These are phyloP conservation scores for Cyclotella atomus DNA, from an alignment of 108 stramenopile genomes.

Conservation along the genomic window DNA sequence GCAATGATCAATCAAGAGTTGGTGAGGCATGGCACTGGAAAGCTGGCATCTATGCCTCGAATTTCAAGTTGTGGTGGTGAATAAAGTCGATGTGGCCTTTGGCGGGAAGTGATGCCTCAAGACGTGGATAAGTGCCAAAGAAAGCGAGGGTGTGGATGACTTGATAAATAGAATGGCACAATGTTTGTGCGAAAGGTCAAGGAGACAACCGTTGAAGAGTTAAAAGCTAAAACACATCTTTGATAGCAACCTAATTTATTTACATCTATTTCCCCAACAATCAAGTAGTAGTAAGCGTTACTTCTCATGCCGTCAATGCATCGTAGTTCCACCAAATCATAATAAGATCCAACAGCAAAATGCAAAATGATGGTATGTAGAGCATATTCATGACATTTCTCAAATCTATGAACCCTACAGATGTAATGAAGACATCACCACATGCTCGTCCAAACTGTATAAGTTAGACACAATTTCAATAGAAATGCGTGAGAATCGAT, in stretches of 20 bases:
- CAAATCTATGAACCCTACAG: constrained; percentile 60
- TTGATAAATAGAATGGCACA: constrained; percentile 77
- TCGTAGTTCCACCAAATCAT: constrained; percentile 63
- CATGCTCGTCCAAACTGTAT: constrained; percentile 61
- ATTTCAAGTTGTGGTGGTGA: constrained; percentile 94
- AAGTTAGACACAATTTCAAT: neutral
- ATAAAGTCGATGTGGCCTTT: constrained; percentile 89
- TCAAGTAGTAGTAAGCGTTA: too few relatives aligned
- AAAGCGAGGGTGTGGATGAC: constrained; percentile 86
- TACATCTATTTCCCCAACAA: constrained; percentile 9
- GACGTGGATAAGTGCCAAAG: constrained; percentile 91
- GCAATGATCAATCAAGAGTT: constrained; percentile 93
- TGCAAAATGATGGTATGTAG: constrained; percentile 63
- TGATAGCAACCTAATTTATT: neutral
- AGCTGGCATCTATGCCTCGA: constrained; percentile 91
- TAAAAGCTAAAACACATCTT: too few relatives aligned
- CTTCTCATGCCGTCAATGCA: constrained; percentile 60
- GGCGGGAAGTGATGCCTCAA: constrained; percentile 73
- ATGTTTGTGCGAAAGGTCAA: constrained; percentile 87
- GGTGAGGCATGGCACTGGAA: constrained; percentile 85
- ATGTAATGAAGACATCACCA: constrained; percentile 72
- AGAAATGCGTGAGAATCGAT: neutral
- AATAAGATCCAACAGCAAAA: constrained; percentile 58
- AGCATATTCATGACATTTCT: constrained; percentile 73
- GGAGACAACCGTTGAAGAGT: constrained; percentile 24